Evolutionary conservation across 768 basidiomycete species (phyloP), one percentile per base, ranked within the genome.

Genomic region (Mrakia blollopis): DNA sequence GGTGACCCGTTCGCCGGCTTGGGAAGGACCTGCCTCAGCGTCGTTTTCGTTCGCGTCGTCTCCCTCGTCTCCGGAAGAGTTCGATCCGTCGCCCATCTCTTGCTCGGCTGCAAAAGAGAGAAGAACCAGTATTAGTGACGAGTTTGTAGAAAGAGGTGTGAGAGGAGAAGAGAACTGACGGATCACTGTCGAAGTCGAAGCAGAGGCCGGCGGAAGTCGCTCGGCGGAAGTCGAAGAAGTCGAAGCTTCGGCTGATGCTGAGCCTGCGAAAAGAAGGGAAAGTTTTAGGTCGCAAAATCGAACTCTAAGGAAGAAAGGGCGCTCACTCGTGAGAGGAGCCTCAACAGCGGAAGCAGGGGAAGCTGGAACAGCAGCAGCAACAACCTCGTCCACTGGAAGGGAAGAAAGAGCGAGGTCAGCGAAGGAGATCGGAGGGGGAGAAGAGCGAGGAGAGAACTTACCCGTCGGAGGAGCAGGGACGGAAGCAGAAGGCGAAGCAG

Each of bases 1-100:
- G 0, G 92, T 93, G 37, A 96, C 87, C 50, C 97, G 89, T 30
- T 81, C 80, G 9, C 78, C 74, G 47, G 75, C 72, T 13, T 41
- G 54, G 23, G 86, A 72, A 8, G 84, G 37, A 35, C 65, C 80
- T n/a, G 80, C 75, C 21, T 68, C 65, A 39, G 37, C 21, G 25
- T 68, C 65, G 65, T 25, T 35, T 41, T 79, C 76, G 41, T 79
- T 78, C 78, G 47, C 47, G 81, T 81, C 14, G 80, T 78, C 32
- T 78, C 76, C 80, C n/a, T 83, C 77, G 28, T 79, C 81, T 16
- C 80, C 23, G 41, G 77, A 77, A 21, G 70, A 54, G 30, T 23
- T 52, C 39, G 52, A 76, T 44, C 69, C 70, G 30, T 77, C 80
- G 47, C 69, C 76, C 41, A 60, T 67, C 35, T 28, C 60, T 35